Evolutionary conservation across 75 land plant genomes (phyloP).

Genomic region (Isoetes taiwanensis): DNA sequence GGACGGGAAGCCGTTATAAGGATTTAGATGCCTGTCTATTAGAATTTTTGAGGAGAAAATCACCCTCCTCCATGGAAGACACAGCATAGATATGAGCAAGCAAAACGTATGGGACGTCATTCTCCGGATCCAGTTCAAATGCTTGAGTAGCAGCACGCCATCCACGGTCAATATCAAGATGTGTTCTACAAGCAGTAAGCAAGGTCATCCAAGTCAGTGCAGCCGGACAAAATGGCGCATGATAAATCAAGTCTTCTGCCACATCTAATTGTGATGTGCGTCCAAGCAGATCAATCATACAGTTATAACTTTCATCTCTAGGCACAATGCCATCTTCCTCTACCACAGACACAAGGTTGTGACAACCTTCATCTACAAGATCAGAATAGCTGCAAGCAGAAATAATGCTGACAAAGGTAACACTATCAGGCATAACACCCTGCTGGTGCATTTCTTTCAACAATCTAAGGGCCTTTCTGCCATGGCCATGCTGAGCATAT

Average conservation of each 20-base stretch:
- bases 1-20: no score
- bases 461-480: conserved; percentile 6
- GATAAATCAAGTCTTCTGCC: conserved; percentile 39
- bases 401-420: conserved; percentile 12
- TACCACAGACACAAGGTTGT: conserved; percentile 23
- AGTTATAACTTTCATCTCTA: conserved; percentile 46
- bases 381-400: conserved; percentile 16
- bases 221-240: conserved; percentile 48
- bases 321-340: conserved; percentile 15
- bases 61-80: no score
- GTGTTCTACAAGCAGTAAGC: conserved; percentile 43
- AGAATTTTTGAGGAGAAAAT: no score
- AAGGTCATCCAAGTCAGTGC: conserved; percentile 45
- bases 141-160: conserved; percentile 26
- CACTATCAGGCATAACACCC: conserved; percentile 8
- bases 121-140: conserved; percentile 32
- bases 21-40: no score
- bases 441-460: conserved; percentile 8
- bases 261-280: conserved; percentile 38
- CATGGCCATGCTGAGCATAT: conserved; percentile 13
- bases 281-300: conserved; percentile 48
- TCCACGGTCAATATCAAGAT: conserved; percentile 27
- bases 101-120: conserved; percentile 34
- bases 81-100: conserved; percentile 45
- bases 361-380: conserved; percentile 34